A percentile compares a stretch with the other conserved stretches of the same genome.
Evolutionary conservation across 139 green algal species (phyloP).

Genomic region (Edaphochlamys debaryana): DNA sequence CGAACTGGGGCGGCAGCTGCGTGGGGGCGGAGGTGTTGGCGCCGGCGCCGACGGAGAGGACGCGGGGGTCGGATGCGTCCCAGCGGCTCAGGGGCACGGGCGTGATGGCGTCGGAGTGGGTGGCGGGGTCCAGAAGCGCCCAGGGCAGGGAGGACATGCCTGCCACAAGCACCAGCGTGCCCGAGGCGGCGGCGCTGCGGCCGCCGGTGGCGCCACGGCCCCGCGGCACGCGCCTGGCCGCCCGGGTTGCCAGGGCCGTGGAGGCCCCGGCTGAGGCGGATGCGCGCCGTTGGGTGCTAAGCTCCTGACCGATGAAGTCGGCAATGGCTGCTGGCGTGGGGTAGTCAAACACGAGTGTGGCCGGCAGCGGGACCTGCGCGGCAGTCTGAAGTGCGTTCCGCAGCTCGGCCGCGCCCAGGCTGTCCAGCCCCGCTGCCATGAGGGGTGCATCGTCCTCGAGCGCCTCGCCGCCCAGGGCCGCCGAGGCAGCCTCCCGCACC

Average conservation of each 20-base stretch:
- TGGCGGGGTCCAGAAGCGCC: neutral
- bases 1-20: slow-evolving; percentile 65
- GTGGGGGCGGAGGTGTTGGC: neutral
- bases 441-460: slow-evolving; percentile 58
- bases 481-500: slow-evolving; percentile 20
- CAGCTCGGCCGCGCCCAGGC: slow-evolving; percentile 79
- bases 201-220: no score
- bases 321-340: slow-evolving; percentile 39
- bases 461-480: neutral
- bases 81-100: slow-evolving; percentile 58
- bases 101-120: slow-evolving; percentile 30
- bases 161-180: neutral
- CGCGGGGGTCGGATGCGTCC: slow-evolving; percentile 49
- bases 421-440: slow-evolving; percentile 77
- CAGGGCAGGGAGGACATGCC: slow-evolving; percentile 24
- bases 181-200: neutral
- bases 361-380: slow-evolving; percentile 71
- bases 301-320: neutral
- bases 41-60: neutral
- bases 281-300: no score
- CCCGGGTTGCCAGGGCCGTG: no score
- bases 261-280: no score
- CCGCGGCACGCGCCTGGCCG: no score
- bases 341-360: slow-evolving; percentile 69
- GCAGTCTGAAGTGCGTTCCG: slow-evolving; percentile 49